phyloP scores from a whole-genome alignment of 2,329 filamentous ascomycete species.

The Calonectria henricotiae region DNA sequence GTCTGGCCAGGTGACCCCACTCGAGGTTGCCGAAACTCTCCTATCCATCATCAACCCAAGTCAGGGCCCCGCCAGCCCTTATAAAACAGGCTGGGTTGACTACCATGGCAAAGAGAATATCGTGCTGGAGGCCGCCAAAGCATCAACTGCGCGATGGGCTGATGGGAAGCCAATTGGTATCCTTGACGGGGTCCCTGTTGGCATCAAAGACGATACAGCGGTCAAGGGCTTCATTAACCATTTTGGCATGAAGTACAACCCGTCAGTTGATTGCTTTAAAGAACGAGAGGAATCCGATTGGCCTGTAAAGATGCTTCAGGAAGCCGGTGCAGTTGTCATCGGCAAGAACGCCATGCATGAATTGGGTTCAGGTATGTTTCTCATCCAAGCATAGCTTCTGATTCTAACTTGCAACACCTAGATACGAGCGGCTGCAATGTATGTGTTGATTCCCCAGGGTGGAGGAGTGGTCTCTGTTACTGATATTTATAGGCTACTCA shows the following conservation, averaged over 20 bases:
- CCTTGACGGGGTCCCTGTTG: slow-evolving; percentile 87
- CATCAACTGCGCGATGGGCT: slow-evolving; percentile 82
- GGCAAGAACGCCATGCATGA: slow-evolving; percentile 89
- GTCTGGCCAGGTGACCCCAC: slow-evolving; percentile 79
- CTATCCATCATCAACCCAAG: slow-evolving; percentile 80
- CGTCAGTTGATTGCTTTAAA: slow-evolving; percentile 67
- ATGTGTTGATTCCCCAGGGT: slow-evolving; percentile 40
- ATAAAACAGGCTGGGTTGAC: slow-evolving; percentile 83
- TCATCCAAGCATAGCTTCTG: slow-evolving; percentile 37
- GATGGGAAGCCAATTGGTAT: slow-evolving; percentile 77
- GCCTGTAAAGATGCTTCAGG: slow-evolving; percentile 80
- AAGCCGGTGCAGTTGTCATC: slow-evolving; percentile 82
- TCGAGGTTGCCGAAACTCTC: slow-evolving; percentile 79
- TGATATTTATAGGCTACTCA: slow-evolving; percentile 71
- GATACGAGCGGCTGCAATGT: slow-evolving; percentile 89
- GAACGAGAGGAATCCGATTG: slow-evolving; percentile 74
- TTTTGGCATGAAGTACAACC: slow-evolving; percentile 75
- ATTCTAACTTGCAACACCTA: slow-evolving; percentile 47
- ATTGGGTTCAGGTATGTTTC: slow-evolving; percentile 76
- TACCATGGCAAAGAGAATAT: slow-evolving; percentile 71
- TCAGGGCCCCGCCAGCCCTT: slow-evolving; percentile 68
- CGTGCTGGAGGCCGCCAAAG: slow-evolving; percentile 78
- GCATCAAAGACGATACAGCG: slow-evolving; percentile 86
- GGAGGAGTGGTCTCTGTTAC: background rate
- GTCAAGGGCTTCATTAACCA: slow-evolving; percentile 80